phyloP scores from a whole-genome alignment of 495 filamentous ascomycete genomes.

The Podospora sp. region DNA sequence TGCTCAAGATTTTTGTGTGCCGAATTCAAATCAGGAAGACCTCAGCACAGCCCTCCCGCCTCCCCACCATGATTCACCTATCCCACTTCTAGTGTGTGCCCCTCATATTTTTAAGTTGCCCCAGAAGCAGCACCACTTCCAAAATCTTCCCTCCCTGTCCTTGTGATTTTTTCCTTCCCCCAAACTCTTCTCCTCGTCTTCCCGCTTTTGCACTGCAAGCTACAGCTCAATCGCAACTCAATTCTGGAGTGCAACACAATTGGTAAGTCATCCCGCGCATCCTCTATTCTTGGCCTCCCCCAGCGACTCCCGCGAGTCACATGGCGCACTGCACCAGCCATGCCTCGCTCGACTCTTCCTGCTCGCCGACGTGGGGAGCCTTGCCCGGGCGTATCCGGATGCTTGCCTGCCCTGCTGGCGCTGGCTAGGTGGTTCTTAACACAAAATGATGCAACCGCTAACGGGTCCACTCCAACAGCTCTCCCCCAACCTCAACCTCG shows the following conservation, averaged over 20 bases:
- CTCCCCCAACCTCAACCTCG: constrained; percentile 13
- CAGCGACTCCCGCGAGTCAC: not conserved
- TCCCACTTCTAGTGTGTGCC: constrained; percentile 18
- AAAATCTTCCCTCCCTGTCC: not conserved
- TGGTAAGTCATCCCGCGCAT: constrained; percentile 3
- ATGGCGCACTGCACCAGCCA: not conserved
- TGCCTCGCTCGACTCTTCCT: not conserved
- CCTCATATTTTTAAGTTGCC: constrained; percentile 34
- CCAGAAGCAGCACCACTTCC: constrained; percentile 15
- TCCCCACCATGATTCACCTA: constrained; percentile 28
- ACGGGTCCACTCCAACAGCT: constrained; percentile 13
- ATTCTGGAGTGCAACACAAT: constrained; percentile 8
- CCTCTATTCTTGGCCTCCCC: not conserved
- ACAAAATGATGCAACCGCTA: not conserved
- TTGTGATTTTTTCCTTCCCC: constrained; percentile 14
- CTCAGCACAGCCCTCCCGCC: constrained; percentile 30
- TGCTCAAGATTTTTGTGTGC: constrained; percentile 31
- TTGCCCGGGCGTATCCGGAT: constrained; percentile 2
- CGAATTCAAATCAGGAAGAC: constrained; percentile 23
- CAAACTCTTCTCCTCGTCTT: constrained; percentile 4
- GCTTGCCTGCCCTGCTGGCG: not conserved
- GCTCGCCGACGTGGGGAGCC: not conserved
- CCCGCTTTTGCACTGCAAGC: not conserved
- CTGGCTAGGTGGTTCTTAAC: not conserved
- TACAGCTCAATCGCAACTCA: constrained; percentile 1